Evolutionary conservation across 106 monocot genomes (phyloP), one percentile per base, ranked within the genome.

Genomic region (Posidonia australis): DNA sequence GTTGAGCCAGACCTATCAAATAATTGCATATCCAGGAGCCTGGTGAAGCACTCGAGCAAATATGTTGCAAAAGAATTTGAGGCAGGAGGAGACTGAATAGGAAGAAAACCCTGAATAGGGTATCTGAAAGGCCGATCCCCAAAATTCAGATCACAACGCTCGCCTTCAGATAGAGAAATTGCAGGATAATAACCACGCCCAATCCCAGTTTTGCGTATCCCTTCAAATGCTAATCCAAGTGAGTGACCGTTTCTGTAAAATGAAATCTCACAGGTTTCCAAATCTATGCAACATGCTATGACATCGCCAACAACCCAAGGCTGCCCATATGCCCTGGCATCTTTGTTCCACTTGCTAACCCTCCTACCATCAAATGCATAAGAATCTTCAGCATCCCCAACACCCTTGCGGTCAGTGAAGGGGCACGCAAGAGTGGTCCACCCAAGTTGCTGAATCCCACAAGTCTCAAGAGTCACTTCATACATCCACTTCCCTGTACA

Each of bases 401-500:
- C 96, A 29, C 96, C 96, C 73, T 85, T 91, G 44, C 71, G 72
- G 46, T 98, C 87, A 20, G 96, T 98, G 36, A 98, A 98, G 5
- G 87, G 84, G 58, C 82, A 98, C 10, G 77, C 70, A 13, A 77
- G 46, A 43, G 86, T 87, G 44, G 90, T 87, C 90, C 90, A 98
- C 4, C 96, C 96, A 67, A 98, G 81, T 55, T 98, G 96, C 68
- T 98, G 96, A 32, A 98, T 76, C 55, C 96, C 96, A 22, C 79
- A 71, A 49, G 96, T 98, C 75, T 98, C 96, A 29, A 98, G 54
- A 18, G 77, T 81, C 54, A 87, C 90, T 67, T 98, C 96, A 69
- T 90, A 98, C 96, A 98, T 98, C 96, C 96, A 98, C 51, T 87
- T 91, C 19, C 96, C 96, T 57, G 70, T 90, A 77, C 82, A 82